phyloP scores from a whole-genome alignment of 164 flowering plant species.

The Piper longum region DNA sequence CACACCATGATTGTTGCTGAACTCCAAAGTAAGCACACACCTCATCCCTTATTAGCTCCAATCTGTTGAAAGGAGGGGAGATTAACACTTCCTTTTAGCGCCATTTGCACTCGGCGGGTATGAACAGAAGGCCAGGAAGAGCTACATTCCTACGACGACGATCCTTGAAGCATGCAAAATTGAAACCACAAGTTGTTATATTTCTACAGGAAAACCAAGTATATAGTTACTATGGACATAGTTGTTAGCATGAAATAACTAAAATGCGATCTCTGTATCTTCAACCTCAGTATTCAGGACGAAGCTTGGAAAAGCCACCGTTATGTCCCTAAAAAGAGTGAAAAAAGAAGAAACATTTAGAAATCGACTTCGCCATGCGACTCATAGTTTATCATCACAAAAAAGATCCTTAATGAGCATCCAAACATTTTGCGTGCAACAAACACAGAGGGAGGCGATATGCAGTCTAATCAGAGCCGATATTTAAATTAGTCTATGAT shows the following conservation, averaged over 20 bases:
- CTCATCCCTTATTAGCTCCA: too few relatives aligned
- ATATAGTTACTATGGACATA: neutral
- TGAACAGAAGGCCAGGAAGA: neutral
- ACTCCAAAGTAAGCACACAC: too few relatives aligned
- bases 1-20: too few relatives aligned
- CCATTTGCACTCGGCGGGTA: neutral
- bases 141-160: neutral
- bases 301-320: conserved; percentile 82
- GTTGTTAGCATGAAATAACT: neutral
- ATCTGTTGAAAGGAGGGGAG: too few relatives aligned
- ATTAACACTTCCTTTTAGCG: neutral
- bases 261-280: conserved; percentile 20
- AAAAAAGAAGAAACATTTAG: too few relatives aligned
- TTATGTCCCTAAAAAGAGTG: conserved; percentile 51
- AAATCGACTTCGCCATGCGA: neutral
- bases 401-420: too few relatives aligned
- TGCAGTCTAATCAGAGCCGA: too few relatives aligned
- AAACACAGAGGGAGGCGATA: neutral
- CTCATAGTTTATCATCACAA: too few relatives aligned
- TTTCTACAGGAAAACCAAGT: neutral
- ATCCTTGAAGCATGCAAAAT: neutral
- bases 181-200: neutral
- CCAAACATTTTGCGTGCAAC: neutral
- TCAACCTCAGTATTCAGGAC: conserved; percentile 51
- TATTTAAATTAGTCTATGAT: too few relatives aligned